phyloP scores from a whole-genome alignment of 257 asterid species.

The Solanum lycopersicoides region DNA sequence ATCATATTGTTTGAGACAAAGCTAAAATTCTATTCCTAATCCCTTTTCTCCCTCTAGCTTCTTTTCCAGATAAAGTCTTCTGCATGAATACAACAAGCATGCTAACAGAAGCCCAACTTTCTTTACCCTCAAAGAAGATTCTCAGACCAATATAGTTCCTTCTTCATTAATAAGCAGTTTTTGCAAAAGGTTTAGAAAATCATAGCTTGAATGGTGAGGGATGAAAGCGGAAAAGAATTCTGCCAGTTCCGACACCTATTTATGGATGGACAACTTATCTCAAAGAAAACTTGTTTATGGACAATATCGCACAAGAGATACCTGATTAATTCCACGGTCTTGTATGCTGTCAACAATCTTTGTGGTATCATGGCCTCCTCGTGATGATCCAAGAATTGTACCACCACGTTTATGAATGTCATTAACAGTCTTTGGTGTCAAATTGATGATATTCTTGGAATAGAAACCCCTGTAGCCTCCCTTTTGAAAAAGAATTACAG shows the following conservation, averaged over 20 bases:
- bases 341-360: slow-evolving; percentile 94
- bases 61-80: background rate
- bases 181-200: background rate
- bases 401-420: slow-evolving; percentile 99
- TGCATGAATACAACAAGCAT: background rate
- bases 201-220: background rate
- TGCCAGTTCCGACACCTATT: background rate
- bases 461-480: slow-evolving; percentile 97
- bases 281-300: background rate
- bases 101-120: background rate
- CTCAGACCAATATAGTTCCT: background rate
- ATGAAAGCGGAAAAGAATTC: background rate
- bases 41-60: background rate
- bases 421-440: slow-evolving; percentile 73
- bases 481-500: slow-evolving; percentile 35
- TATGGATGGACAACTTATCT: background rate
- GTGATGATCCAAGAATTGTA: slow-evolving; percentile 84
- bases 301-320: slow-evolving; percentile 11
- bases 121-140: background rate
- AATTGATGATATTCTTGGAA: slow-evolving; percentile 57
- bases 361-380: slow-evolving; percentile 95
- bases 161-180: background rate
- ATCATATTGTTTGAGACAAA: background rate
- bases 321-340: slow-evolving; percentile 98
- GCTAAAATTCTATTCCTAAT: background rate